A percentile compares a stretch with the other conserved stretches of the same genome.
Conservation (phyloP, 169 alveolate genomes). For the Amoebophrya sp. region DNA sequence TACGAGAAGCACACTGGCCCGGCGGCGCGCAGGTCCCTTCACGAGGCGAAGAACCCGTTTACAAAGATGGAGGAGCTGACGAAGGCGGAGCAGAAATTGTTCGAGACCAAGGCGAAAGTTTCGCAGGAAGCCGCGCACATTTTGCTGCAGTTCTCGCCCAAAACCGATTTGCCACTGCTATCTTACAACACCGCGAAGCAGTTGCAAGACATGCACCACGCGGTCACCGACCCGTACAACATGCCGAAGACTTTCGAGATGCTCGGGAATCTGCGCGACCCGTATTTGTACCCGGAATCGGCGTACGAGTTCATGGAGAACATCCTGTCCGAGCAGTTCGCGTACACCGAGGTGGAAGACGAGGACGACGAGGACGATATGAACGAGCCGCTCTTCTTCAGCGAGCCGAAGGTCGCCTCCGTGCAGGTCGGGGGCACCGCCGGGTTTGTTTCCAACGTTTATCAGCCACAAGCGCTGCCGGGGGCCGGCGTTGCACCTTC, state of each 20-base stretch:
- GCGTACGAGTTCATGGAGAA: not conserved
- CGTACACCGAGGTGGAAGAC: not conserved
- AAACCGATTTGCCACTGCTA: not conserved
- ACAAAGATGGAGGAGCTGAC: not conserved
- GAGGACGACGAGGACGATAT: not conserved
- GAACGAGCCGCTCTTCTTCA: not conserved
- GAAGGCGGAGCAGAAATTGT: not conserved
- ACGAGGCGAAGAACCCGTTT: too few relatives aligned
- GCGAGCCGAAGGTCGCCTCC: too few relatives aligned
- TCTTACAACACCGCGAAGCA: not conserved
- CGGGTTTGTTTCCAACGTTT: not conserved
- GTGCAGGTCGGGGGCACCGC: not conserved
- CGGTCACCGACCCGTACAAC: not conserved
- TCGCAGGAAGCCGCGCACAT: not conserved
- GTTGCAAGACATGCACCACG: not conserved
- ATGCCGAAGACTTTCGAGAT: not conserved
- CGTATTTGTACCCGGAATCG: not conserved
- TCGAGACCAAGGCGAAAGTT: not conserved
- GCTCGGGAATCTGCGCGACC: not conserved
- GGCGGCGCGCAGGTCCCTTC: too few relatives aligned
- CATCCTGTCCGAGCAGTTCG: not conserved
- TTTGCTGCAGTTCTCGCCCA: not conserved
- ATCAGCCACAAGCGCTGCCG: not conserved
- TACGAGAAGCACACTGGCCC: not conserved
- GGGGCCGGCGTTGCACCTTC: too few relatives aligned